phyloP scores from a whole-genome alignment of 768 basidiomycete genomes.

The Trametes maxima region DNA sequence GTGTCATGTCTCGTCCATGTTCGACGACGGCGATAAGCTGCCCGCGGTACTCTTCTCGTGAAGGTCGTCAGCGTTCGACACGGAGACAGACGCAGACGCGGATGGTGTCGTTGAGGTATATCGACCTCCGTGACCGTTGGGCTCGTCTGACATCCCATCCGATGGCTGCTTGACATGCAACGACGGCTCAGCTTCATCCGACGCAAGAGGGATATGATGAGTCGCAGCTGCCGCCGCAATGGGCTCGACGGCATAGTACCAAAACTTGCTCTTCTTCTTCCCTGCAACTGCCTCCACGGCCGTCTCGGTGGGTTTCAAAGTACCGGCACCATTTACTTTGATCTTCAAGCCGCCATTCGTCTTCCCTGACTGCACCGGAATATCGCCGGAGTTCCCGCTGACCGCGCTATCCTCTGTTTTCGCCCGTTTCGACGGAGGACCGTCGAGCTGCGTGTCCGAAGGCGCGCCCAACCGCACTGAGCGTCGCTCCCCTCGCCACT shows the following conservation, averaged over 20 bases:
- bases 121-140: conserved; percentile 10
- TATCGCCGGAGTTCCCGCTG: conserved; percentile 33
- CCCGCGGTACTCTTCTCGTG: conserved; percentile 41
- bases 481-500: conserved; percentile 77
- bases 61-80: conserved; percentile 27
- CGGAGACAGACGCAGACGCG: conserved; percentile 20
- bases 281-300: conserved; percentile 77
- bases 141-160: conserved; percentile 18
- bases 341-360: conserved; percentile 43
- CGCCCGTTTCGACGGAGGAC: conserved; percentile 64
- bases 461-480: conserved; percentile 66
- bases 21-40: conserved; percentile 46
- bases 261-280: conserved; percentile 85
- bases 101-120: conserved; percentile 22
- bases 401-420: conserved; percentile 72
- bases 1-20: conserved; percentile 38
- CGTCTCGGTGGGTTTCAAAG: conserved; percentile 69
- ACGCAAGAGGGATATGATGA: conserved; percentile 20
- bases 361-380: conserved; percentile 25
- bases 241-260: conserved; percentile 88
- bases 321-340: conserved; percentile 62
- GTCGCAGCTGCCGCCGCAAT: conserved; percentile 40
- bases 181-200: conserved; percentile 3
- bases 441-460: conserved; percentile 52
- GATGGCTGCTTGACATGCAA: background rate